Conservation (phyloP, 1,139 yeast species). For the Torulaspora globosa region DNA sequence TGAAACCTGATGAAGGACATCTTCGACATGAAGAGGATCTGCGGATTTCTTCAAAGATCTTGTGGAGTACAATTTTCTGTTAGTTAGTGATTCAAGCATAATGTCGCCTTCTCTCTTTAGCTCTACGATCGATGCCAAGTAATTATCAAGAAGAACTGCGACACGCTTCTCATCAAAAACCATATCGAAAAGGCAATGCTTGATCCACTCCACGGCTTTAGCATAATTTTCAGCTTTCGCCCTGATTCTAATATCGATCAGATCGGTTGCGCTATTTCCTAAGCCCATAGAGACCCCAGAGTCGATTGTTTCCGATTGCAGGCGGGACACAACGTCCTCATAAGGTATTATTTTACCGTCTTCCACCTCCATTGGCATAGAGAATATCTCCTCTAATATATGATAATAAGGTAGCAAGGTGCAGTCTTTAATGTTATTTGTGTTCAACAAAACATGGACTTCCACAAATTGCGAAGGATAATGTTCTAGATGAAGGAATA, state of each 20-base stretch:
- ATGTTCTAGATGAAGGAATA: constrained; percentile 74
- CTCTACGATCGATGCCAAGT: constrained; percentile 72
- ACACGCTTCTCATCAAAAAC: constrained; percentile 72
- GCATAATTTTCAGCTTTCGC: constrained; percentile 60
- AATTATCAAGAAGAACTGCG: constrained; percentile 65
- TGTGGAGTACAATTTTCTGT: constrained; percentile 50
- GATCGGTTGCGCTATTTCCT: constrained; percentile 60
- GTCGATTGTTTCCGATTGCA: constrained; percentile 71
- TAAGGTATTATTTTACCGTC: constrained; percentile 54
- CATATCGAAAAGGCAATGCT: constrained; percentile 57
- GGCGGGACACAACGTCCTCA: constrained; percentile 67
- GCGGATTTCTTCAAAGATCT: constrained; percentile 64
- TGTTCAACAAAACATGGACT: constrained; percentile 61
- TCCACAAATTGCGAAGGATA: constrained; percentile 76
- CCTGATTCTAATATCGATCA: constrained; percentile 57
- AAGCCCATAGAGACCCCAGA: constrained; percentile 54
- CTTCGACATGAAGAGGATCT: constrained; percentile 63
- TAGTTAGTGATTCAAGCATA: constrained; percentile 62
- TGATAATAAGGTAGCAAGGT: constrained; percentile 60
- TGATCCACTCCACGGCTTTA: constrained; percentile 73
- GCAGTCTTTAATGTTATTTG: constrained; percentile 53
- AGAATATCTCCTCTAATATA: constrained; percentile 61
- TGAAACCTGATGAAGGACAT: constrained; percentile 49
- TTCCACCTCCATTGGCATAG: constrained; percentile 65
- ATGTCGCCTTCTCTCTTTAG: constrained; percentile 72